Conservation (phyloP, 306 rosid genomes). For the Delonix regia region DNA sequence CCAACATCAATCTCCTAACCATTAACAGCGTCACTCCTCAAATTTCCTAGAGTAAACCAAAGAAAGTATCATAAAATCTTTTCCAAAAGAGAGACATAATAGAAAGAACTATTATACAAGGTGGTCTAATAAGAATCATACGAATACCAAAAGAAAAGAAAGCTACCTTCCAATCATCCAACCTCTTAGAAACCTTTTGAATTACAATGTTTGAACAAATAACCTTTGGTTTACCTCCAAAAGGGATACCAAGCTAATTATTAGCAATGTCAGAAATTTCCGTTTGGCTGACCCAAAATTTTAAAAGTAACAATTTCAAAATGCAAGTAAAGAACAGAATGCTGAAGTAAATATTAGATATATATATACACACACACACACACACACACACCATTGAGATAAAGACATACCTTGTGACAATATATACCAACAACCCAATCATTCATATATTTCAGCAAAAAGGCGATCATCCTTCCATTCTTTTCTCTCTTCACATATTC, state of each 20-base stretch:
- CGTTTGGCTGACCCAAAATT: constrained; percentile 24
- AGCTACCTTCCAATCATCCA: neutral
- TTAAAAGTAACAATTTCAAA: constrained; percentile 30
- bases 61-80: neutral
- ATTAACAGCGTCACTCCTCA: neutral
- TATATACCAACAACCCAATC: constrained; percentile 90
- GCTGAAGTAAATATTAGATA: constrained; percentile 13
- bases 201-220: neutral
- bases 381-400: neutral
- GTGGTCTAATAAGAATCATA: neutral
- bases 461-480: constrained; percentile 76
- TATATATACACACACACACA: too few relatives aligned
- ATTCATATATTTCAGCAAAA: constrained; percentile 69
- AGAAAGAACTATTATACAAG: neutral
- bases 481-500: constrained; percentile 97
- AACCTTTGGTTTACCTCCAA: neutral
- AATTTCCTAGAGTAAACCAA: neutral
- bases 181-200: neutral
- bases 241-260: neutral
- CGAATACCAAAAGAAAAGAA: neutral
- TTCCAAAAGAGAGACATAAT: neutral
- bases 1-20: too few relatives aligned
- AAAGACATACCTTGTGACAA: constrained; percentile 82
- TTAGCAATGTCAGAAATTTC: neutral
- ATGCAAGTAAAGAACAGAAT: constrained; percentile 8